Conservation (phyloP, 2,329 filamentous ascomycete genomes). For the Cladophialophora chaetospira region DNA sequence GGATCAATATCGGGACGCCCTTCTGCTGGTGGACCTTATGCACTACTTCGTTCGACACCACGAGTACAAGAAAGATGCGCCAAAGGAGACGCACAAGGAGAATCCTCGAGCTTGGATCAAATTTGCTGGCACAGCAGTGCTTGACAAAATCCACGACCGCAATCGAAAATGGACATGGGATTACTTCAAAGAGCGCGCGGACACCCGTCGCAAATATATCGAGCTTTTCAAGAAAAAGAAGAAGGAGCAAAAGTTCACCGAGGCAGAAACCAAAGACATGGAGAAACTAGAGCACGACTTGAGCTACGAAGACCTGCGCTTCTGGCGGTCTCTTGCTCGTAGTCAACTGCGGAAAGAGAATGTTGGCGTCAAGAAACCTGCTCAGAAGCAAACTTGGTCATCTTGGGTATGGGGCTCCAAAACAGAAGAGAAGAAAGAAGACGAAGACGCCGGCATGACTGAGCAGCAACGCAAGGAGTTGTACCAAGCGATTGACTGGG, state of each 20-base stretch:
- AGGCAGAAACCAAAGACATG: constrained; percentile 72
- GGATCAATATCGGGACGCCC: constrained; percentile 90
- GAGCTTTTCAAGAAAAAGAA: constrained; percentile 94
- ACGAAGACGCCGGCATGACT: constrained; percentile 85
- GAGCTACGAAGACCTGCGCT: constrained; percentile 90
- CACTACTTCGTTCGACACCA: constrained; percentile 98
- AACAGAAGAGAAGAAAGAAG: constrained; percentile 59
- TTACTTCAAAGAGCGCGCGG: constrained; percentile 88
- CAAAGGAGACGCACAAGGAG: constrained; percentile 80
- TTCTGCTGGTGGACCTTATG: constrained; percentile 98
- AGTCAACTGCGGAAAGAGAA: constrained; percentile 97
- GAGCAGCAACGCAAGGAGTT: constrained; percentile 96
- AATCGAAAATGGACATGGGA: constrained; percentile 95
- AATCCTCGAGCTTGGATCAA: constrained; percentile 89
- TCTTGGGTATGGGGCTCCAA: constrained; percentile 90
- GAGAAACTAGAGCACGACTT: constrained; percentile 81
- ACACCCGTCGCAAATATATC: constrained; percentile 87
- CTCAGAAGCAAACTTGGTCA: constrained; percentile 77
- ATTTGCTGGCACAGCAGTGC: constrained; percentile 86
- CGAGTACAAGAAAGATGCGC: constrained; percentile 91
- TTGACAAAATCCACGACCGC: constrained; percentile 91
- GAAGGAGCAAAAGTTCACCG: constrained; percentile 66
- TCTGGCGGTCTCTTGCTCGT: constrained; percentile 91
- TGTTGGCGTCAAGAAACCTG: constrained; percentile 74
- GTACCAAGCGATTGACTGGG: constrained; percentile 97